Base-by-base conservation (phyloP, 2,329 filamentous ascomycete genomes). In the Lachnellula cervina region DNA sequence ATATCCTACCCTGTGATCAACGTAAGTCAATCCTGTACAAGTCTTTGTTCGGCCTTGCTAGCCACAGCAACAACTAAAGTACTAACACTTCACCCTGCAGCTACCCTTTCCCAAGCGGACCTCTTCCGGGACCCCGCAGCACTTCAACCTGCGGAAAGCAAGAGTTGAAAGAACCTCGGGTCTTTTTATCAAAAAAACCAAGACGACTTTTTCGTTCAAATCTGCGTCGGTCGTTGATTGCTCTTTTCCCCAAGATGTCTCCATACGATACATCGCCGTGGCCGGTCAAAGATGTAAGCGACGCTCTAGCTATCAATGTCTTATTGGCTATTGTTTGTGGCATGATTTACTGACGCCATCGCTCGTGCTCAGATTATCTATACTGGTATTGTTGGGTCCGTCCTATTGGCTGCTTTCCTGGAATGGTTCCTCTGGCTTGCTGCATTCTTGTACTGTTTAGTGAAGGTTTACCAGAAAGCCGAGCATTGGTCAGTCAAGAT, bases 401-500 rank as follows among this genome's bases (percentile, higher is more conserved):
- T 97, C 49, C 90, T 97, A 85, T 66, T 94, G 23, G 89, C 88
- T 57, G 93, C 93, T 2, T 78, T 91, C 32, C 77, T 97, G 8
- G 93, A 97, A 74, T 97, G 94, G 91, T 85, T 96, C 58, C 81
- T 97, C 14, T 97, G 92, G 90, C 80, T 97, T 42, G 84, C 88
- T n/a, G 91, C 93, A 3, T 97, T 97, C 69, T 70, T 94, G 60
- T 97, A 97, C 73, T 97, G 93, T 69, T 77, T 97, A 1, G 76
- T 84, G 68, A 96, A 97, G 71, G 91, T 93, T 32, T 96, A 88
- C 66, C 78, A 83, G 61, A 97, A 97, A 71, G 91, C 93, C 19
- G 90, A 96, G 65, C 88, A 90, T 69, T 91, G 88, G 84, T 90
- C 87, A 44, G 88, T 95, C 59, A 83, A 83, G 57, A 72, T 92